Conservation (phyloP, 257 asterid species). For the Solanum chaucha region DNA sequence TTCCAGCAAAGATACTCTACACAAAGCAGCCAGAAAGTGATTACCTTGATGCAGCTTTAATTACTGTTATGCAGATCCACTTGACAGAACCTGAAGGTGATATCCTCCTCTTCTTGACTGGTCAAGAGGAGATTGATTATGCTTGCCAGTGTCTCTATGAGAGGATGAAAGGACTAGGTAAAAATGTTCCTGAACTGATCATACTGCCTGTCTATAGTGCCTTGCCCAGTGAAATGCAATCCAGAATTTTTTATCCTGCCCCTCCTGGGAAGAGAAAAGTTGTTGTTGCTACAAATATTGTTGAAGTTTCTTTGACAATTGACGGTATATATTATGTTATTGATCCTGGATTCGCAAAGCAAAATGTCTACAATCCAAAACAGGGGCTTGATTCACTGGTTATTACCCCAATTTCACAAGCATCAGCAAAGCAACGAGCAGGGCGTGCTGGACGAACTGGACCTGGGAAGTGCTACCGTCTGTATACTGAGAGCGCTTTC, state of each 20-base stretch:
- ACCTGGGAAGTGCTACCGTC: constrained; percentile 94
- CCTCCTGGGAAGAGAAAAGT: constrained; percentile 96
- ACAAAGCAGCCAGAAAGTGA: constrained; percentile 98
- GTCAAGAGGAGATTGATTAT: constrained; percentile 96
- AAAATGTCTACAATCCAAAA: constrained; percentile 90
- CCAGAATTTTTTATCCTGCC: constrained; percentile 91
- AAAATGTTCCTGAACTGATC: constrained; percentile 80
- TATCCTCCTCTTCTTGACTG: constrained; percentile 85
- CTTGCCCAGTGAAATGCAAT: constrained; percentile 95
- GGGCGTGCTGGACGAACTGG: constrained; percentile 95
- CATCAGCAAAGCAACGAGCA: constrained; percentile 94
- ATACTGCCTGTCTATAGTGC: constrained; percentile 92
- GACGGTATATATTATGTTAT: constrained; percentile 91
- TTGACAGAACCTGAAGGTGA: constrained; percentile 97
- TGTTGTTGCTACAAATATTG: constrained; percentile 91
- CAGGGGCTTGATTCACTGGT: constrained; percentile 89
- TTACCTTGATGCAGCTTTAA: constrained; percentile 79
- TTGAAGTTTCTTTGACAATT: constrained; percentile 90
- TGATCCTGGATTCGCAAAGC: constrained; percentile 96
- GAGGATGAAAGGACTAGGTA: constrained; percentile 85
- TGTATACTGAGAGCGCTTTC: constrained; percentile 88
- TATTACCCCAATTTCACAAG: constrained; percentile 94
- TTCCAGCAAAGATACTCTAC: constrained; percentile 84
- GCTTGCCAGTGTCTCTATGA: constrained; percentile 92
- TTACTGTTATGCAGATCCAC: constrained; percentile 87